These are phyloP conservation scores for Arthrobotrys sphaeroides DNA, from an alignment of 2,329 filamentous ascomycete species.

Conservation along the genomic window DNA sequence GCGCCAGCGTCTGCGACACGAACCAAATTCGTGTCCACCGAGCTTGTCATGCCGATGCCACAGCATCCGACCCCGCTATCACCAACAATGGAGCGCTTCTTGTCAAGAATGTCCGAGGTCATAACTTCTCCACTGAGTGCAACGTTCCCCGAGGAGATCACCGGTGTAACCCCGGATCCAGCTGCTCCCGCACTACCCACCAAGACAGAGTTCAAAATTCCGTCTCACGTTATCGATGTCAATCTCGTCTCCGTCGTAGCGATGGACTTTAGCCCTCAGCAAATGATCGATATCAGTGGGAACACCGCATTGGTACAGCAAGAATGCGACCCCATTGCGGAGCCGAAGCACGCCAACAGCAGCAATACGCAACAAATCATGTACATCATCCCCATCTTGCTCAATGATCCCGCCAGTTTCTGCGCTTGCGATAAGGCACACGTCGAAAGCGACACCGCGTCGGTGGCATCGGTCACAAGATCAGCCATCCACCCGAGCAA, in stretches of 20 bases:
- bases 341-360: slow-evolving; percentile 29
- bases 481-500: slow-evolving; percentile 52
- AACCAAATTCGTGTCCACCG: slow-evolving; percentile 44
- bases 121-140: slow-evolving; percentile 37
- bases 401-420: slow-evolving; percentile 49
- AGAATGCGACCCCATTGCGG: slow-evolving; percentile 49
- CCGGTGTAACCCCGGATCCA: background rate
- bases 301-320: slow-evolving; percentile 48
- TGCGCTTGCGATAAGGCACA: slow-evolving; percentile 52
- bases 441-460: slow-evolving; percentile 46
- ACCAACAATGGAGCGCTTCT: slow-evolving; percentile 50
- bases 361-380: slow-evolving; percentile 36
- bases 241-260: slow-evolving; percentile 50
- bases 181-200: slow-evolving; percentile 1
- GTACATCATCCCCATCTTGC: slow-evolving; percentile 51
- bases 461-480: slow-evolving; percentile 36
- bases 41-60: slow-evolving; percentile 52
- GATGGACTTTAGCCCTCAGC: slow-evolving; percentile 52
- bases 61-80: slow-evolving; percentile 51
- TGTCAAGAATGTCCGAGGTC: slow-evolving; percentile 51
- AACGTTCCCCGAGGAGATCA: slow-evolving; percentile 36
- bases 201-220: slow-evolving; percentile 37
- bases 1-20: slow-evolving; percentile 28
- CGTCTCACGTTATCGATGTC: slow-evolving; percentile 52
- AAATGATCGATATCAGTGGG: slow-evolving; percentile 50